Evolutionary conservation across 257 asterid genomes (phyloP), one percentile per base, ranked within the genome.

Genomic region (Solanum bukasovii): DNA sequence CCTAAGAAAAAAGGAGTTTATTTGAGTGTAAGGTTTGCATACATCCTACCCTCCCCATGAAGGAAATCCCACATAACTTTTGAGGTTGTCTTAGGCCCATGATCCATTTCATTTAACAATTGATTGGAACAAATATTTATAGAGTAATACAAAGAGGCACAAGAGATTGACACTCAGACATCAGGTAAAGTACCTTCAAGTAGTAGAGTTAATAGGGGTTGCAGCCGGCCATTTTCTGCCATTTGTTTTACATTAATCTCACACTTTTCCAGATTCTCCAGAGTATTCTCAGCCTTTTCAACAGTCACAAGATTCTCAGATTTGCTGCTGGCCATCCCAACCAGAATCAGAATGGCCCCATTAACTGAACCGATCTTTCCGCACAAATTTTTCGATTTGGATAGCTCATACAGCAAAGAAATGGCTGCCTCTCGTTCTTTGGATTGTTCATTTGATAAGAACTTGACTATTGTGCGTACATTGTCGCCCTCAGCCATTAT

Each of bases 191-290:
- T 90, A 97, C 99, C 99, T 97, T 95, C 94, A 65, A 96, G 99
- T 21, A 97, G 92, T 78, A 95, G 90, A 33, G 91, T 92, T 87
- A 97, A 92, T 13, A 97, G 96, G 7, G 99, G 99, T 91, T 88
- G 97, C 87, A 97, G 88, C 90, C 98, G 91, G 88, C 99, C 99
- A 74, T 87, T 92, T 88, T 93, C 96, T 42, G 99, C 99, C 98
- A 97, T 96, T 88, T 97, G 98, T 86, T 98, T 91, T n/a, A 97
- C 98, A 67, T 97, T 97, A 91, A 90, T 94, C 96, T 96, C 98
- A 85, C 96, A 94, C 86, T 89, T 91, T 29, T 94, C 96, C 68
- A 97, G 93, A 91, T 97, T 97, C 52, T 93, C 96, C 88, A 97
- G 92, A 21, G 98, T 97, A 89, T 81, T 90, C 88, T 93, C 99